Evolutionary conservation across 2,329 filamentous ascomycete genomes (phyloP), one percentile per base, ranked within the genome.

Genomic region (Colletotrichum nymphaeae): DNA sequence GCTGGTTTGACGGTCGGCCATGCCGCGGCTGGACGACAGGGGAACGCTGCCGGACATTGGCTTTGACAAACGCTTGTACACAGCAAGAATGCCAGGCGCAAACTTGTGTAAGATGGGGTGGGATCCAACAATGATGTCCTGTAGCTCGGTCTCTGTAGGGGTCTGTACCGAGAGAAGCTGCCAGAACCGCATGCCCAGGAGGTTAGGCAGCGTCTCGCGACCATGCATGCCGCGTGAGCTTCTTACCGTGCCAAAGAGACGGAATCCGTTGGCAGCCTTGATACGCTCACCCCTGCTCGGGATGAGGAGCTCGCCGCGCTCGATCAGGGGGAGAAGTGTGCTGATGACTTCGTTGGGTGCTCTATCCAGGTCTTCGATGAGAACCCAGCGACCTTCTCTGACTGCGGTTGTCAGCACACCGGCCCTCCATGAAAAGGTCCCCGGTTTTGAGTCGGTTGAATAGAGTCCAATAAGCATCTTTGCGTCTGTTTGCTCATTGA

Each of bases 401-500:
- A 98, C 95, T 46, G 97, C 97, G 35, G 95, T 97, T 0, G 97
- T 98, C 77, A 99, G 86, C 24, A 98, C 94, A 83, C 97, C 97
- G 3, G 97, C 91, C 73, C 94, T 91, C 97, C 97, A 99, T 63
- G 91, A 90, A 80, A 99, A 99, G 11, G 94, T 95, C 1, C 95
- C 95, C 1, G 95, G 95, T 74, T 93, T 93, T 19, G 93, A 91
- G 71, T 95, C 95, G 26, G 95, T 97, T 1, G 96, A 94, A 83
- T 99, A 98, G 80, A 98, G 91, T 4, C 97, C 97, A 75, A 99
- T 91, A 53, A 99, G 90, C 85, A 97, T 94, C 83, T 99, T 99
- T 0, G 96, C 95, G 83, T 99, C 97, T 2, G 95, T 98, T 82
- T 99, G 97, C 83, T 98, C 97, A 80, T 99, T 99, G 42, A 99